phyloP scores from a whole-genome alignment of 1,139 yeast species.

The Debaryomyces fabryi region DNA sequence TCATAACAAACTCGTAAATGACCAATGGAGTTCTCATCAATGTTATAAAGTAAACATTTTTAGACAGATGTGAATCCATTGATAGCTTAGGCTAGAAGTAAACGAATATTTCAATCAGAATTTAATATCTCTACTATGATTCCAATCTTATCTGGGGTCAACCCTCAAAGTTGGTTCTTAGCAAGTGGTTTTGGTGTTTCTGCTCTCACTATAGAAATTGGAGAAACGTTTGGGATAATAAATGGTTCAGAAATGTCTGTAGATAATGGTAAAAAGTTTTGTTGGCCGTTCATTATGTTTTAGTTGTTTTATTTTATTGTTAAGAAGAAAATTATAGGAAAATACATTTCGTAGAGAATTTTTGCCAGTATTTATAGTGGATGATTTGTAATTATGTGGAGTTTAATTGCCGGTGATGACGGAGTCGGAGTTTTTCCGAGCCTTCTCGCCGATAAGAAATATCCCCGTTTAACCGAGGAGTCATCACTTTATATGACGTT shows the following conservation, averaged over 20 bases:
- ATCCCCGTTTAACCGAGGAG: not conserved
- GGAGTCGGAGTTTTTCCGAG: constrained; percentile 5
- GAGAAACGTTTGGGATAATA: constrained; percentile 65
- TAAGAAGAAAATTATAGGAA: not conserved
- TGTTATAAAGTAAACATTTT: not conserved
- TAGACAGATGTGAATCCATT: not conserved
- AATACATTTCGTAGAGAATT: not conserved
- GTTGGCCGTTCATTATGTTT: constrained; percentile 2
- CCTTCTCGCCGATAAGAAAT: constrained; percentile 1
- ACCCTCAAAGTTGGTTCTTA: not conserved
- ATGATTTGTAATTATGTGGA: not conserved
- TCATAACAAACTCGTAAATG: not conserved
- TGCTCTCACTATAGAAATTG: constrained; percentile 42
- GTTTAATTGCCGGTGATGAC: not conserved
- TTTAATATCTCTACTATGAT: not conserved
- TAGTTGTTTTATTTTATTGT: not conserved
- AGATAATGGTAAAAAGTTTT: constrained; percentile 52
- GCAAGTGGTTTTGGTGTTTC: constrained; percentile 1
- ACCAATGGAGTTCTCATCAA: not conserved
- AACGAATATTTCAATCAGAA: not conserved
- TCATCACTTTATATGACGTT: not conserved
- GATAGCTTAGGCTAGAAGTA: not conserved
- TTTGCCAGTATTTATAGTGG: not conserved
- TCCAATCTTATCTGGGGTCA: not conserved
- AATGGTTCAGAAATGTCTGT: constrained; percentile 63